Percentiles rank a stretch among this genome's conserved stretches.
Conservation (phyloP, 306 rosid species). For the Corylus americana region DNA sequence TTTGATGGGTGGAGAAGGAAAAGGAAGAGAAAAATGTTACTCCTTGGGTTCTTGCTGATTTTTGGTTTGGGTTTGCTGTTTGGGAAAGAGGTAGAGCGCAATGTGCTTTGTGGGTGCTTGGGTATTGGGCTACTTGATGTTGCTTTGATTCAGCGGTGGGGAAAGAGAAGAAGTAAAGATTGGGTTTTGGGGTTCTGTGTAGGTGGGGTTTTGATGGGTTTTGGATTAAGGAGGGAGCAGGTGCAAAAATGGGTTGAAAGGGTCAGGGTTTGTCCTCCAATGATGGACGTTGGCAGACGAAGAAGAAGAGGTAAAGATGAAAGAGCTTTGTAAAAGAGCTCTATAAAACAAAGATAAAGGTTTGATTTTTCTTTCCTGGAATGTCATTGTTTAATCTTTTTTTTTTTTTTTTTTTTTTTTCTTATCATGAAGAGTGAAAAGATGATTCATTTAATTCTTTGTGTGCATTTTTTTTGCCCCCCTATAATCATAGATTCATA, state of each 20-base stretch:
- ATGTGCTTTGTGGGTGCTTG: constrained; percentile 31
- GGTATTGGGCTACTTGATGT: constrained; percentile 33
- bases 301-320: constrained; percentile 19
- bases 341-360: background rate
- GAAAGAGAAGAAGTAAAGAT: constrained; percentile 26
- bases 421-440: background rate
- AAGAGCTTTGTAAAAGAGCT: constrained; percentile 31
- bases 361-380: background rate
- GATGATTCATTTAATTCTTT: background rate
- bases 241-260: constrained; percentile 30
- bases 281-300: constrained; percentile 16
- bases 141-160: constrained; percentile 36
- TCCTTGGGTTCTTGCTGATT: constrained; percentile 29
- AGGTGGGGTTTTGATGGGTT: constrained; percentile 35
- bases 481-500: background rate
- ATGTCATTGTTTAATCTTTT: background rate
- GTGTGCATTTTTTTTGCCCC: background rate
- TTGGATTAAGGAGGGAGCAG: constrained; percentile 38
- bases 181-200: constrained; percentile 33
- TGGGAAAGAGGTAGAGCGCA: constrained; percentile 38
- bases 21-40: constrained; percentile 22
- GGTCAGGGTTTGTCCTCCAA: constrained; percentile 23
- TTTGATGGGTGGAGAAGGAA: constrained; percentile 32
- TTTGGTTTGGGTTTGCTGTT: constrained; percentile 34
- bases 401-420: background rate